A percentile compares a stretch with the other conserved stretches of the same genome.
Evolutionary conservation across 805 yeast genomes (phyloP).

Genomic region (Wickerhamiella australiensis): DNA sequence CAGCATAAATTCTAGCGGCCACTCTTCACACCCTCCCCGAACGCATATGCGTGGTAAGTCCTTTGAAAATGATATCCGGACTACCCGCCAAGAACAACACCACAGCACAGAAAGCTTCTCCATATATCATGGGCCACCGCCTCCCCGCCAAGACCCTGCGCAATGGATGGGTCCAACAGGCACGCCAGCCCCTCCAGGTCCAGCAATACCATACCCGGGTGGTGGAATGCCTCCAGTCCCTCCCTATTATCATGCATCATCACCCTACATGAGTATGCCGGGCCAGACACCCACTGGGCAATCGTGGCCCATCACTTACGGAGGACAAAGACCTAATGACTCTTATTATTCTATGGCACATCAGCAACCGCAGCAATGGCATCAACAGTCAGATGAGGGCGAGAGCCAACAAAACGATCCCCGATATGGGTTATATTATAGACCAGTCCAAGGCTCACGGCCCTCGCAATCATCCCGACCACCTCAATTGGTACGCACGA

Average conservation of each 20-base stretch:
- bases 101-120: constrained; percentile 2
- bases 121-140: not conserved
- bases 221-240: not conserved
- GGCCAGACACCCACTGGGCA: not conserved
- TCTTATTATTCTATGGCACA: not conserved
- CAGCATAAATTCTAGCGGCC: not conserved
- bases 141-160: not conserved
- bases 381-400: not conserved
- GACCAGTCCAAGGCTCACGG: not conserved
- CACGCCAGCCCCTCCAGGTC: not conserved
- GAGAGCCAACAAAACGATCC: constrained; percentile 1
- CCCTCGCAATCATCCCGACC: not conserved
- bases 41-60: not conserved
- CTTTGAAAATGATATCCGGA: not conserved
- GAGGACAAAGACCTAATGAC: not conserved
- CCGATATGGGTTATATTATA: not conserved
- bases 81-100: constrained; percentile 3
- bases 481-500: constrained; percentile 9
- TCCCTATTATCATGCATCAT: not conserved
- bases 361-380: constrained; percentile 1
- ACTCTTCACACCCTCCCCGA: not conserved
- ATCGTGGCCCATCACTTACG: not conserved
- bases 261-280: not conserved
- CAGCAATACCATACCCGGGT: not conserved
- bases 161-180: not conserved